Evolutionary conservation across 2,329 filamentous ascomycete species (phyloP).

Genomic region (Penicillium sp.): DNA sequence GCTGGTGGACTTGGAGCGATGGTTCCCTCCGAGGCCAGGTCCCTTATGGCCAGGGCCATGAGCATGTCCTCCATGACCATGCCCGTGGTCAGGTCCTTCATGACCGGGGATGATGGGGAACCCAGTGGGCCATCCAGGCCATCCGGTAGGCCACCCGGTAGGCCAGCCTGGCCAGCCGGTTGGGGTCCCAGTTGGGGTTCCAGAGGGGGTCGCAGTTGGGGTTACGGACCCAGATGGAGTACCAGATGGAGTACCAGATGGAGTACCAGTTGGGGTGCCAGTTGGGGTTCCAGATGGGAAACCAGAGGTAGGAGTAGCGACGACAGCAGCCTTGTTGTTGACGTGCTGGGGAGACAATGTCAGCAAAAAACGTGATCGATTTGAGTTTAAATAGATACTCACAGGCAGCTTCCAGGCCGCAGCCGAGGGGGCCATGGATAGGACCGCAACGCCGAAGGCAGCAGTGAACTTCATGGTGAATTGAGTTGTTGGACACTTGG

Average conservation of each 20-base stretch:
- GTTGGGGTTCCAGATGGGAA: conserved; percentile 2
- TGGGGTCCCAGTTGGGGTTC: neutral
- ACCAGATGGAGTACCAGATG: neutral
- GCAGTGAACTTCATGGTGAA: conserved; percentile 31
- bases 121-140: neutral
- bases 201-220: neutral
- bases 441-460: conserved; percentile 24
- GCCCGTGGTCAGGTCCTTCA: neutral
- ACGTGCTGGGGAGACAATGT: conserved; percentile 3
- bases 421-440: conserved; percentile 24
- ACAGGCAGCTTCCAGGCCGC: conserved; percentile 18
- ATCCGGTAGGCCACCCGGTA: too few species aligned
- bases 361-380: neutral
- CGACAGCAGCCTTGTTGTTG: conserved; percentile 1
- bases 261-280: neutral
- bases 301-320: conserved; percentile 10
- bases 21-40: neutral
- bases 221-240: neutral
- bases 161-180: too few species aligned
- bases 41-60: neutral
- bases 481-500: neutral
- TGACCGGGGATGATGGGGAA: neutral
- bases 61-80: too few species aligned
- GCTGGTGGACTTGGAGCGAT: neutral
- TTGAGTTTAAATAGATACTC: neutral